Percentiles rank a stretch among this genome's conserved stretches.
Conservation (phyloP, 1,139 yeast species). For the Tardiomyces digboiensis region DNA sequence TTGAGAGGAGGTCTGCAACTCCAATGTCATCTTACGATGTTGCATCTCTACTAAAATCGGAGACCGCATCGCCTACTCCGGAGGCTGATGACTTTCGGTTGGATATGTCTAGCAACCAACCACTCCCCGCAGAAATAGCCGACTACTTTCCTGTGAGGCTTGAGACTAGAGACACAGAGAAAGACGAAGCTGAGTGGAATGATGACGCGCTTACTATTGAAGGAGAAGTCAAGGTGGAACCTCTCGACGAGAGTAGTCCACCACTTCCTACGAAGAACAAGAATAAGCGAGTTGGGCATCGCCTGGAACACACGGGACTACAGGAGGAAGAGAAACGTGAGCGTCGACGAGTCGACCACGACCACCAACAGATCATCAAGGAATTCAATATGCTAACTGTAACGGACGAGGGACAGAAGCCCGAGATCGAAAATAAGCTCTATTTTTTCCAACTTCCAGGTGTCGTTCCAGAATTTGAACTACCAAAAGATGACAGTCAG, state of each 20-base stretch:
- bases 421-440: slow-evolving; percentile 32
- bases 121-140: slow-evolving; percentile 14
- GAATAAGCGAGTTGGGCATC: background rate
- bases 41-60: slow-evolving; percentile 11
- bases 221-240: slow-evolving; percentile 12
- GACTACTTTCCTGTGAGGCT: slow-evolving; percentile 23
- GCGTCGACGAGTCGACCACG: slow-evolving; percentile 16
- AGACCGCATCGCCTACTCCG: slow-evolving; percentile 13
- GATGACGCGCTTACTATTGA: slow-evolving; percentile 31
- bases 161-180: slow-evolving; percentile 10
- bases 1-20: slow-evolving; percentile 3
- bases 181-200: slow-evolving; percentile 24
- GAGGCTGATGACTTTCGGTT: slow-evolving; percentile 11
- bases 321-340: slow-evolving; percentile 17
- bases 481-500: background rate
- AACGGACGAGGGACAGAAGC: slow-evolving; percentile 10
- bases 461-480: slow-evolving; percentile 45
- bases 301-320: slow-evolving; percentile 3
- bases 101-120: slow-evolving; percentile 17
- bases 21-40: slow-evolving; percentile 1
- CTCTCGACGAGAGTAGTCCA: slow-evolving; percentile 5
- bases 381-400: slow-evolving; percentile 16
- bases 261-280: background rate
- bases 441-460: slow-evolving; percentile 68
- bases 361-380: slow-evolving; percentile 18